phyloP scores from a whole-genome alignment of 2,329 filamentous ascomycete genomes.

The Curvularia sp. region DNA sequence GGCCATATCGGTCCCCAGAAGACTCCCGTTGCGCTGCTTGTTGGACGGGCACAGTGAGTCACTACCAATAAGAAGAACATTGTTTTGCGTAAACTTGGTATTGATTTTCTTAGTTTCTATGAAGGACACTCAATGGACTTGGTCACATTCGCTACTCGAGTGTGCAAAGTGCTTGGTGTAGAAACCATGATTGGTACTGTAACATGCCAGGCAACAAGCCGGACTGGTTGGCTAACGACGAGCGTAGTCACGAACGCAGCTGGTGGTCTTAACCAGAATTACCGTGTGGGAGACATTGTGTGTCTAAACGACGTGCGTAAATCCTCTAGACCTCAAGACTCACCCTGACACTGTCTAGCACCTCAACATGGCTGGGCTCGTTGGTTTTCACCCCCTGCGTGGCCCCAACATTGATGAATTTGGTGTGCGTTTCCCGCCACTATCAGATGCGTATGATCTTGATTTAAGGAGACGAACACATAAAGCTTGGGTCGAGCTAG shows the following conservation, averaged over 20 bases:
- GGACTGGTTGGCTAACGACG: conserved; percentile 22
- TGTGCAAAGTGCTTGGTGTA: conserved; percentile 68
- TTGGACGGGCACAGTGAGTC: conserved; percentile 69
- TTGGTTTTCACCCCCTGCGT: conserved; percentile 66
- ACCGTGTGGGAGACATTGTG: conserved; percentile 69
- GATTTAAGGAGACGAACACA: conserved; percentile 65
- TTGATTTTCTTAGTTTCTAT: conserved; percentile 62
- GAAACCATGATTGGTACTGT: conserved; percentile 63
- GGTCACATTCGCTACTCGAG: conserved; percentile 68
- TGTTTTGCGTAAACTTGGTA: conserved; percentile 5
- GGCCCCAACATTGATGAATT: conserved; percentile 69
- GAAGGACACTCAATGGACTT: conserved; percentile 70
- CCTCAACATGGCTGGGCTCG: conserved; percentile 68
- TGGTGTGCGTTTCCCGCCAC: conserved; percentile 67
- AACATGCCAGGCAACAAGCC: background rate
- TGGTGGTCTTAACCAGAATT: conserved; percentile 69
- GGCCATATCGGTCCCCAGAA: conserved; percentile 62
- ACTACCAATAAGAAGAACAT: conserved; percentile 4
- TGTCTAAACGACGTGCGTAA: conserved; percentile 66
- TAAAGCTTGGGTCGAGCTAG: conserved; percentile 62
- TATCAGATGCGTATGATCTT: conserved; percentile 72
- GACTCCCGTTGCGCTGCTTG: conserved; percentile 67
- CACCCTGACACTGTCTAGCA: conserved; percentile 54
- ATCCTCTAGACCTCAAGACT: background rate
- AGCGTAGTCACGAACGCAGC: conserved; percentile 69